phyloP scores from a whole-genome alignment of 768 basidiomycete genomes.

The Psilocybe tampanensis region DNA sequence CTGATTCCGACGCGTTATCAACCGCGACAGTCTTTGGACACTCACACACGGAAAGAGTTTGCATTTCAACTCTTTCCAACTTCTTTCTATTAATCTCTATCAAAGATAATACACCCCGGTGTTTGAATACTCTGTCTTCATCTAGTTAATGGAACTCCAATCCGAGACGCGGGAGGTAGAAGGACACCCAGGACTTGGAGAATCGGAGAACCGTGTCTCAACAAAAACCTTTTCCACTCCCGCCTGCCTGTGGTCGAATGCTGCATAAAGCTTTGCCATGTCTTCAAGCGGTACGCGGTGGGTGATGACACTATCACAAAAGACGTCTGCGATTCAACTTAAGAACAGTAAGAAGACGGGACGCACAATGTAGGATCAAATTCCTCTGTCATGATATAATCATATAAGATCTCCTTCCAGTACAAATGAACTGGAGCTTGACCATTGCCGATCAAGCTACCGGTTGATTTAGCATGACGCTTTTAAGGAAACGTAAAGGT shows the following conservation, averaged over 20 bases:
- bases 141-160: conserved; percentile 26
- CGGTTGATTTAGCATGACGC: neutral
- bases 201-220: conserved; percentile 57
- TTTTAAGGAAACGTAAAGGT: conserved; percentile 3
- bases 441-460: conserved; percentile 65
- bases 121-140: no score
- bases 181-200: conserved; percentile 53
- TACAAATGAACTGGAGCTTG: conserved; percentile 77
- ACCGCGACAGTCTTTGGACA: no score
- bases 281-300: conserved; percentile 70
- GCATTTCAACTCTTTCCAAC: no score
- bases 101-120: no score
- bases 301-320: conserved; percentile 44
- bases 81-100: no score
- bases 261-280: conserved; percentile 60
- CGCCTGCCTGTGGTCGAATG: conserved; percentile 56
- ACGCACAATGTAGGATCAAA: conserved; percentile 66
- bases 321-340: neutral
- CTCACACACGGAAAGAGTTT: no score
- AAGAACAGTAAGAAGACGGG: neutral
- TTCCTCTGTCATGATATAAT: conserved; percentile 63
- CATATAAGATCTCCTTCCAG: conserved; percentile 71
- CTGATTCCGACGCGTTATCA: no score
- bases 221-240: conserved; percentile 79
- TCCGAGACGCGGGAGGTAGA: conserved; percentile 55